phyloP scores from a whole-genome alignment of 208 protist genomes.

The Leishmania gerbilli region DNA sequence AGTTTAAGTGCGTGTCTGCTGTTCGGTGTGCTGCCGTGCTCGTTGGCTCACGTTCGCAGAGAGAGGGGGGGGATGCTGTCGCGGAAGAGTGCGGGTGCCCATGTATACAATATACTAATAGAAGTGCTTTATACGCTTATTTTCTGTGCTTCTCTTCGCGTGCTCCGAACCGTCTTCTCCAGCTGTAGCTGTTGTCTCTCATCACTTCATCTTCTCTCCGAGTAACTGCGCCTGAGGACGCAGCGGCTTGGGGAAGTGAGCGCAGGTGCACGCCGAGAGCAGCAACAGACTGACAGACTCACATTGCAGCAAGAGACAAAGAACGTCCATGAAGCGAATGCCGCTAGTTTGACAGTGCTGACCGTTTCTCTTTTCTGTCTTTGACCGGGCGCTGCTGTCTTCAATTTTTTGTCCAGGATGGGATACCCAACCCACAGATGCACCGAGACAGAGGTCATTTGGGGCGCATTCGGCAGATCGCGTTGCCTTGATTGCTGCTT shows the following conservation, averaged over 20 bases:
- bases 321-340: neutral
- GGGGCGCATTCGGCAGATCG: neutral
- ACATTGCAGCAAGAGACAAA: neutral
- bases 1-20: neutral
- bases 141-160: neutral
- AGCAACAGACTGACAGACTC: neutral
- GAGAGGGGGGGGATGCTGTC: neutral
- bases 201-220: neutral
- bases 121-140: neutral
- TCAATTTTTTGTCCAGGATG: neutral
- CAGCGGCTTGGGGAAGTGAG: neutral
- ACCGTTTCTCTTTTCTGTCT: neutral
- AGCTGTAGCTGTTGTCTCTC: neutral
- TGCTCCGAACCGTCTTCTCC: neutral
- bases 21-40: neutral
- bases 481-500: neutral
- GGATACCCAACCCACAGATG: neutral
- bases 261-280: too few species aligned
- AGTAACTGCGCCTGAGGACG: neutral
- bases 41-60: neutral
- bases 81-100: neutral
- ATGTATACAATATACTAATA: neutral
- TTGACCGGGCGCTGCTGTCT: neutral
- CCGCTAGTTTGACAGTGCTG: neutral
- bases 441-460: neutral